These are phyloP conservation scores for Cyamopsis tetragonoloba DNA, from an alignment of 306 rosid genomes.

Conservation along the genomic window DNA sequence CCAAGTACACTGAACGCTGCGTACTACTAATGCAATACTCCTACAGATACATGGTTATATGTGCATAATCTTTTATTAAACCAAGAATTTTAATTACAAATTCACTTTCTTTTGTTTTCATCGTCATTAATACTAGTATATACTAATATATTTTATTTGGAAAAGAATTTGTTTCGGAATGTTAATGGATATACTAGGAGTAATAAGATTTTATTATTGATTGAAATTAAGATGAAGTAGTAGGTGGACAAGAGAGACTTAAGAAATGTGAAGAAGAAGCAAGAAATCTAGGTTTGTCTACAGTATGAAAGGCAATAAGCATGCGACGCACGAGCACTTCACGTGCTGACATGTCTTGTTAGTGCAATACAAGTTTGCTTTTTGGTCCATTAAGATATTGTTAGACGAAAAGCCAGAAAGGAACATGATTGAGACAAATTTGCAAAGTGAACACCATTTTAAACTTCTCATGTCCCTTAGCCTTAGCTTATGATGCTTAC, in stretches of 20 bases:
- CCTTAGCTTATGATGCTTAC: too few species aligned
- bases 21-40: slow-evolving; percentile 33
- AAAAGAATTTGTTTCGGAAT: not conserved
- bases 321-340: slow-evolving; percentile 45
- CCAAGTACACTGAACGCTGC: slow-evolving; percentile 58
- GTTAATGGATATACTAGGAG: not conserved
- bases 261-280: slow-evolving; percentile 31
- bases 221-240: too few species aligned
- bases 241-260: slow-evolving; percentile 40
- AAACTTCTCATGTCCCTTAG: slow-evolving; percentile 32
- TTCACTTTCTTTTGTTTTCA: not conserved
- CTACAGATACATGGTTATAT: slow-evolving; percentile 22
- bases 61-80: slow-evolving; percentile 41
- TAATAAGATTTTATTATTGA: not conserved
- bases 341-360: slow-evolving; percentile 49
- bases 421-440: slow-evolving; percentile 38
- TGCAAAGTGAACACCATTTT: slow-evolving; percentile 13
- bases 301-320: slow-evolving; percentile 38
- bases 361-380: slow-evolving; percentile 34
- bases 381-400: slow-evolving; percentile 30
- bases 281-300: slow-evolving; percentile 49
- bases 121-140: too few species aligned
- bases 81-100: slow-evolving; percentile 41
- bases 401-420: slow-evolving; percentile 19
- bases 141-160: not conserved